A percentile compares a stretch with the other conserved stretches of the same genome.
Evolutionary conservation across 1,284 basidiomycete genomes (phyloP).

Genomic region (Microbotryum lychnidis-dioicae): DNA sequence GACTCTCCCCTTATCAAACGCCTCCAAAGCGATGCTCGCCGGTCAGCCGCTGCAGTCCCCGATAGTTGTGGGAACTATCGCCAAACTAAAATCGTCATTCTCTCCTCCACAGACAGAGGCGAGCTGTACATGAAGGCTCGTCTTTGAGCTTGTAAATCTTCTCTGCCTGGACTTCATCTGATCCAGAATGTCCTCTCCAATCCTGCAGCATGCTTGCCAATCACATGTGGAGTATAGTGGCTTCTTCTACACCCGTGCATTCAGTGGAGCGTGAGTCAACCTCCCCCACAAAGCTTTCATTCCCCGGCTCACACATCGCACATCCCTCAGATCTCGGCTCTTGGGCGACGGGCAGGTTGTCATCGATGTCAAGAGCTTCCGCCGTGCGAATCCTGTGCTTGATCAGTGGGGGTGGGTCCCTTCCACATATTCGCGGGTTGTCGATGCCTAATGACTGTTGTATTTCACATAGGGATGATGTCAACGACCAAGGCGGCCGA

Average conservation of each 20-base stretch:
- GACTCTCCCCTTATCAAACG: not conserved
- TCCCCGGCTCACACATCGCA: not conserved
- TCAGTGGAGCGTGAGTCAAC: conserved; percentile 17
- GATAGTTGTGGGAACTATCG: too few relatives aligned
- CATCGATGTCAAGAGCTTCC: conserved; percentile 23
- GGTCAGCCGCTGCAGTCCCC: not conserved
- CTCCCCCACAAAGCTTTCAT: not conserved
- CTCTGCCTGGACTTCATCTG: not conserved
- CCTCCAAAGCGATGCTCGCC: not conserved
- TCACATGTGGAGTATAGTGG: conserved; percentile 17
- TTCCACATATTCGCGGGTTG: too few relatives aligned
- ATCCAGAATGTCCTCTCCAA: not conserved
- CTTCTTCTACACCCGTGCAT: conserved; percentile 24
- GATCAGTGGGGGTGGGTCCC: conserved; percentile 17
- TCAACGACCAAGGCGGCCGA: not conserved
- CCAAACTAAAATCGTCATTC: too few relatives aligned
- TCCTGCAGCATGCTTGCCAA: not conserved
- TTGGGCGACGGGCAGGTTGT: conserved; percentile 22
- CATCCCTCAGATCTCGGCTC: conserved; percentile 1
- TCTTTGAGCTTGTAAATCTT: not conserved
- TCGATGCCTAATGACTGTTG: too few relatives aligned
- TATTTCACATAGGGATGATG: too few relatives aligned
- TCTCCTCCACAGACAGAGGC: not conserved
- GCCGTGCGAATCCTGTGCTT: conserved; percentile 17
- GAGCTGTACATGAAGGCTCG: not conserved